Evolutionary conservation across 75 land plant species (phyloP).

Genomic region (Selaginella tamariscina): DNA sequence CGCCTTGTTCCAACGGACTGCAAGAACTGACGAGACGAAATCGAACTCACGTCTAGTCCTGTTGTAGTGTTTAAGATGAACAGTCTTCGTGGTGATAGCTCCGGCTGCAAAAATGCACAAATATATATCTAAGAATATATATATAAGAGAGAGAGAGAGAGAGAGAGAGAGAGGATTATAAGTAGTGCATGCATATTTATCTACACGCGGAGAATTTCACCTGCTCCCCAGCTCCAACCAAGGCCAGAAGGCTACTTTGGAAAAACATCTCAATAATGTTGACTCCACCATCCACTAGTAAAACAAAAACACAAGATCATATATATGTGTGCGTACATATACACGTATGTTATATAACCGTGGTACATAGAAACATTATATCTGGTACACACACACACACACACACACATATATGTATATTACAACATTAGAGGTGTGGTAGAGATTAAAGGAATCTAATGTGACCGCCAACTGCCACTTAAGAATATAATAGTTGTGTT

Average conservation of each 20-base stretch:
- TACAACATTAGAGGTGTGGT: background rate
- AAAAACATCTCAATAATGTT: conserved; percentile 71
- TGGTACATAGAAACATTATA: background rate
- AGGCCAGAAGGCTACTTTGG: conserved; percentile 53
- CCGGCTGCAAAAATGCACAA: conserved; percentile 37
- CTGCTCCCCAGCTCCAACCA: conserved; percentile 88
- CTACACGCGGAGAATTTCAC: conserved; percentile 13
- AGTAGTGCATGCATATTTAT: background rate
- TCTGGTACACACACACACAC: background rate
- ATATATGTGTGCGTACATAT: background rate
- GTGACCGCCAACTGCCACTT: background rate
- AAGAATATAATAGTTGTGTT: conserved; percentile 1
- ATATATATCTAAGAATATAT: background rate
- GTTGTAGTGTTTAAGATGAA: conserved; percentile 47
- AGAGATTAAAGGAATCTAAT: background rate
- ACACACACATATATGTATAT: background rate
- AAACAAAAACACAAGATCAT: conserved; percentile 9
- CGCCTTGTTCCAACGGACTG: conserved; percentile 56
- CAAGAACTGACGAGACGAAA: conserved; percentile 61
- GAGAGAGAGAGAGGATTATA: background rate
- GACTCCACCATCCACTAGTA: conserved; percentile 45
- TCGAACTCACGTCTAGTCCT: conserved; percentile 43
- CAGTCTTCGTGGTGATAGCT: conserved; percentile 67
- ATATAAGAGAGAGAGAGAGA: background rate
- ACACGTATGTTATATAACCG: background rate